Percentiles rank a stretch among this genome's conserved stretches.
These are phyloP conservation scores for Bipolaris cookei DNA, from an alignment of 2,329 filamentous ascomycete species.

Conservation along the genomic window DNA sequence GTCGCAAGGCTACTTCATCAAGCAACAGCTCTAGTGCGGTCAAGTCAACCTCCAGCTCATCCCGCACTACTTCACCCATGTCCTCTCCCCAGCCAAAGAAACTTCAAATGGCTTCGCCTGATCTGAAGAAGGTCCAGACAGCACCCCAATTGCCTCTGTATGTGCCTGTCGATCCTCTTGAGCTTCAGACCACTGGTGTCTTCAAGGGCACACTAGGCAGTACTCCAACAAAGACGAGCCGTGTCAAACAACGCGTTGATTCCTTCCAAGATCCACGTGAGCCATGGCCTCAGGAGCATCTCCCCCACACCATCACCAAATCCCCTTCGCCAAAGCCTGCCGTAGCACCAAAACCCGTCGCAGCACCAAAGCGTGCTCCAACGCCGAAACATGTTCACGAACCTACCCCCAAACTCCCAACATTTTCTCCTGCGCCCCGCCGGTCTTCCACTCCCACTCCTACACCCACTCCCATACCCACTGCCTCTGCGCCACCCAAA, in stretches of 20 bases:
- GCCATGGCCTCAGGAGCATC: slow-evolving; percentile 31
- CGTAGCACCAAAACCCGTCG: slow-evolving; percentile 13
- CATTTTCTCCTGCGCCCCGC: slow-evolving; percentile 21
- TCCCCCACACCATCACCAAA: slow-evolving; percentile 13
- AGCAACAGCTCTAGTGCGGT: slow-evolving; percentile 32
- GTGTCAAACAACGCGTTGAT: slow-evolving; percentile 24
- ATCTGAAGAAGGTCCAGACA: slow-evolving; percentile 1
- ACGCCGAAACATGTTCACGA: slow-evolving; percentile 19
- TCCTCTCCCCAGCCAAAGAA: slow-evolving; percentile 30
- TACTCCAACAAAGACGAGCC: slow-evolving; percentile 15
- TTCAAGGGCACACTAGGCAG: slow-evolving; percentile 20
- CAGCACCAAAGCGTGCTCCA: neutral
- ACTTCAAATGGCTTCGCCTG: slow-evolving; percentile 6
- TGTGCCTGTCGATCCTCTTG: slow-evolving; percentile 33
- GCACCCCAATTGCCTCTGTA: slow-evolving; percentile 21
- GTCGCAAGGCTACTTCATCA: slow-evolving; percentile 34
- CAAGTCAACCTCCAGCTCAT: slow-evolving; percentile 29
- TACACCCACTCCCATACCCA: slow-evolving; percentile 6
- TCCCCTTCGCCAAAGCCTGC: slow-evolving; percentile 10
- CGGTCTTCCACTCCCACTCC: slow-evolving; percentile 11
- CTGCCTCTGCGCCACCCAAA: slow-evolving; percentile 13
- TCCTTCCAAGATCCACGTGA: slow-evolving; percentile 34
- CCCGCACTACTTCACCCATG: slow-evolving; percentile 29
- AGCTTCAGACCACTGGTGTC: slow-evolving; percentile 16
- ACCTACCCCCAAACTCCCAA: slow-evolving; percentile 24